Base-by-base conservation (phyloP, 2,329 filamentous ascomycete species). In the Epichloe gansuensis region DNA sequence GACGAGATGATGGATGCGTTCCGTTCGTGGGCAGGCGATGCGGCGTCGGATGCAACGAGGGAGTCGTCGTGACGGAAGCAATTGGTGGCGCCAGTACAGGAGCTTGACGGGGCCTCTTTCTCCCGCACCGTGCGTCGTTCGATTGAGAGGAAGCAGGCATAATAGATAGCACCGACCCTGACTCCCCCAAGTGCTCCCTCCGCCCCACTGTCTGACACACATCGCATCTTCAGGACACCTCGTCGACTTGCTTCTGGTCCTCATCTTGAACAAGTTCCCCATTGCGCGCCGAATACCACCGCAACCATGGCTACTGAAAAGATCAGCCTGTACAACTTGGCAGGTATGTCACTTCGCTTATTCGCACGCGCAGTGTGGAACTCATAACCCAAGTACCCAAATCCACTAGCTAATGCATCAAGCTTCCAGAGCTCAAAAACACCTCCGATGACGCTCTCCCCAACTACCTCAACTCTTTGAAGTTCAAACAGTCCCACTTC, bases 361-460 rank as follows among this genome's bases (percentile, higher is more conserved):
- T 6, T 15, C 1, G 12, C 12, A n/a, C 44, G 5, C 12, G 23
- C 7, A 15, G 21, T 12, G 21, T 25, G 21, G 21, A 21, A 17
- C 23, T 21, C 12, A 4, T 2, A 2, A 13, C 9, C 6, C 39
- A 11, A 21, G 9, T 34, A 23, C 17, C 36, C 5, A 23, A 49
- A 5, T 5, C 34, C 7, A 13, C 13, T 21, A 6, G 35, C 49
- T 50, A 45, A 50, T 15, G 17, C 35, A 35, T 7, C 35, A 40
- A 40, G 45, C 21, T 35, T 23, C 23, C 65, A 95, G 93, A 97
- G 67, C 84, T 98, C 57, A 97, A 97, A 71, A 95, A 93, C 73
- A 94, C 90, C 40, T 89, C 87, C 59, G 93, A 98, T 72, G 93
- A 98, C 71, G 89, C 90, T 53, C 84, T 98, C 54, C 82, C 87